Base-by-base conservation (phyloP, 768 basidiomycete species). In the Pulveroboletus ravenelii region DNA sequence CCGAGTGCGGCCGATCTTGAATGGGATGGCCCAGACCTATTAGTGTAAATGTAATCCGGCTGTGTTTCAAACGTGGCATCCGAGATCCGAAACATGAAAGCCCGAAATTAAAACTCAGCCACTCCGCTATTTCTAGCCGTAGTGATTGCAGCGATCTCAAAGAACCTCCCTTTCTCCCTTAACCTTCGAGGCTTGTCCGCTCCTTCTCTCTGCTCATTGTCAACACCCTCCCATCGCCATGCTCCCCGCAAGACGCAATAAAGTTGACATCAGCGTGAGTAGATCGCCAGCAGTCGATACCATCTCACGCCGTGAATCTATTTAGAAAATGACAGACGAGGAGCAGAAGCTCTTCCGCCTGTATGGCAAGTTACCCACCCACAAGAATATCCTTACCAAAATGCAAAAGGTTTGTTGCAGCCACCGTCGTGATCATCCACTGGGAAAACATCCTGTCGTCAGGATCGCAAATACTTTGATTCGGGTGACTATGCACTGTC, bases 391-490 rank as follows among this genome's bases (percentile, higher is more conserved):
- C 47, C 79, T 98, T 58, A 87, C 78, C 65, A 93, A 93, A 76
- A 93, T 96, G 87, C 91, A 93, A 71, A 95, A 92, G 84, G 94
- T 90, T 40, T 44, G 77, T 63, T 30, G 3, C 37, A 30, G 15
- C 37, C 31, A 32, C 27, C n/a, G 49, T 40, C 31, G 23, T 36
- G 18, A 35, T 25, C 35, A 54, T 47, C 50, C 46, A 34, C 25
- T 48, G 41, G 54, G 45, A 54, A 38, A 48, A 36, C 35, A 29
- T 14, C 48, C 50, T 55, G n/a, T 41, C 20, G 46, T 34, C 59
- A 97, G 94, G 95, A 99, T 65, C 89, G 96, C 63, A 98, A 98
- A 72, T 99, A 93, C 74, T 99, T 99, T 69, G 96, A 98, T 72
- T 98, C 95, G 49, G 96, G 96, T 51, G 96, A 99, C 69, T 98